Base-by-base conservation (phyloP, 2,329 filamentous ascomycete species). In the Clarireedia hainanense region DNA sequence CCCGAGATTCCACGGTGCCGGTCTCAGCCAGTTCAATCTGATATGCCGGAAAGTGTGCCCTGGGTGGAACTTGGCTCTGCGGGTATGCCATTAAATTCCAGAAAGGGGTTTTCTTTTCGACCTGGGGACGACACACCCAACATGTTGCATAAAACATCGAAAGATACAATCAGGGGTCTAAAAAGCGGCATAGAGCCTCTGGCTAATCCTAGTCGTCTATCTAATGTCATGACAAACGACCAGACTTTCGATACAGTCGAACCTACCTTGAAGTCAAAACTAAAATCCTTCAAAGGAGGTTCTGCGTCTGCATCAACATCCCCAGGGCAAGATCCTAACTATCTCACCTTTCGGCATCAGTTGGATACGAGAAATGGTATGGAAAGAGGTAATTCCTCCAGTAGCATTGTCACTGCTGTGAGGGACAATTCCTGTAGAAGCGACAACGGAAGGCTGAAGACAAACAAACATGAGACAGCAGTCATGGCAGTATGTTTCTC, bases 341-440 rank as follows among this genome's bases (percentile, higher is more conserved):
- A 24, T 23, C 24, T 23, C 4, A 24, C 36, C 24, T 50, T 50
- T 6, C 40, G 37, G 20, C 37, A 43, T 12, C 52, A 55, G 15
- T 20, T 50, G 27, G 27, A 20, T 4, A n/a, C 45, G 26, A 24
- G 26, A 5, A 36, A n/a, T 20, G 14, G 17, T 3, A 23, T 62
- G 6, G 58, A 50, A 26, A 56, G 65, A 30, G 59, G 55, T 6
- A 57, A 61, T 39, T 67, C 65, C 5, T 58, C 43, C 6, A 64
- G 63, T 40, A 66, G 65, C 42, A 48, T 61, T 9, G 47, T 68
- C 4, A 67, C 65, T 2, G 64, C 61, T 10, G 48, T 67, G 9
- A 56, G 61, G 27, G 57, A 61, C 37, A 63, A 62, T 50, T 66
- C 63, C n/a, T 55, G 58, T 10, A 17, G 27, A 9, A 55, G 52